Conservation (phyloP, 148 eudicot species). For the Chenopodium suecicum region DNA sequence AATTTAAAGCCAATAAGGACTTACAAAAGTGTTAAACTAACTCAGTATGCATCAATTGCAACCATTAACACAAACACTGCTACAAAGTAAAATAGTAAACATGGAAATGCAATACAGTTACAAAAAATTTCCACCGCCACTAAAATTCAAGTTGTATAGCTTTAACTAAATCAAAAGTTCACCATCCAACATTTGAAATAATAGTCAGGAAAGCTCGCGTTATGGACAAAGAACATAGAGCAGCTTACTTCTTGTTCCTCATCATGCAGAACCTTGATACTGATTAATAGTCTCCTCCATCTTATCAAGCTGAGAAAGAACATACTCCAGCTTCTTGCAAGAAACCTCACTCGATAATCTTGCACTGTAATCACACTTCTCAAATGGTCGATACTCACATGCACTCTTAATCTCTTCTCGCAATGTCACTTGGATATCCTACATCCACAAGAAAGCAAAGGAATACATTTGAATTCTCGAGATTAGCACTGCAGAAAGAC, state of each 20-base stretch:
- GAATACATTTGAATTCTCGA: neutral
- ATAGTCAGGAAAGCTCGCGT: neutral
- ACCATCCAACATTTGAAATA: neutral
- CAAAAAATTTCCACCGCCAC: neutral
- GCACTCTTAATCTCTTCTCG: conserved; percentile 95
- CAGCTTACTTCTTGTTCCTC: neutral
- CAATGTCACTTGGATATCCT: conserved; percentile 86
- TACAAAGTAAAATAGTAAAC: neutral
- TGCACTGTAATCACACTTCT: conserved; percentile 91
- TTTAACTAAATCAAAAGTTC: neutral
- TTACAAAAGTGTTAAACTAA: neutral
- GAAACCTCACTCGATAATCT: conserved; percentile 86
- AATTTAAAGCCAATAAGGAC: neutral
- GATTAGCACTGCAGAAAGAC: neutral
- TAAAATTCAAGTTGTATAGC: neutral
- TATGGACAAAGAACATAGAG: neutral
- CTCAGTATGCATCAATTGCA: neutral
- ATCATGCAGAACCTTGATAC: conserved; percentile 37
- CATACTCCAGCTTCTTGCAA: conserved; percentile 75
- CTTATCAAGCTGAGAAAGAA: conserved; percentile 52
- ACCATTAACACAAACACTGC: neutral
- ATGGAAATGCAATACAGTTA: neutral
- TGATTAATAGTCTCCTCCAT: conserved; percentile 69
- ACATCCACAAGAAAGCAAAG: conserved; percentile 13
- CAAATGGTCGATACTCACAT: conserved; percentile 95